phyloP scores from a whole-genome alignment of 2,329 filamentous ascomycete species.

The Thielaviopsis punctulata region DNA sequence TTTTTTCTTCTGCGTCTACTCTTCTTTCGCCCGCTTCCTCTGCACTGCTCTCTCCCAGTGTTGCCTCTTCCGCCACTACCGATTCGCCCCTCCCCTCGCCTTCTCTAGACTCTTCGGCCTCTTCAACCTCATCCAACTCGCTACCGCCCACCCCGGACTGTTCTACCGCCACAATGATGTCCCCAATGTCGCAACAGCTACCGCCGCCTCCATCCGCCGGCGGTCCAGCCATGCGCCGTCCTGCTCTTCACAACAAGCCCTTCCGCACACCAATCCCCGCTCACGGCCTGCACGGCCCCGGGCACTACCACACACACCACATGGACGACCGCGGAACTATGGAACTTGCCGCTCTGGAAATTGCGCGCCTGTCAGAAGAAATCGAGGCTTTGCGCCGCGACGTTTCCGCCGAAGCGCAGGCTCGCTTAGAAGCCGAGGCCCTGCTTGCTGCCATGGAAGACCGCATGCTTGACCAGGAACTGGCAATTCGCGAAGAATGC shows the following conservation, averaged over 20 bases:
- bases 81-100: background rate
- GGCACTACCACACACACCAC: conserved; percentile 15
- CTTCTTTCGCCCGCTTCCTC: conserved; percentile 15
- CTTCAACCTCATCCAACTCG: background rate
- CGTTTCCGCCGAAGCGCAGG: conserved; percentile 52
- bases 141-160: background rate
- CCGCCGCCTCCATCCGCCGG: background rate
- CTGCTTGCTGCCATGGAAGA: conserved; percentile 56
- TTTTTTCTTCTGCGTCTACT: conserved; percentile 21
- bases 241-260: conserved; percentile 1
- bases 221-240: background rate
- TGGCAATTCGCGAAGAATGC: conserved; percentile 76
- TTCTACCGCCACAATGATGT: background rate
- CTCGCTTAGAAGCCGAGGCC: conserved; percentile 54
- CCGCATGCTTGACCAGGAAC: conserved; percentile 50
- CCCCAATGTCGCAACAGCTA: conserved; percentile 2
- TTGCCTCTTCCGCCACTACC: no score
- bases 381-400: conserved; percentile 57
- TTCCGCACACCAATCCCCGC: conserved; percentile 1
- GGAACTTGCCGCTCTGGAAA: conserved; percentile 65
- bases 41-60: conserved; percentile 10
- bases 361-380: conserved; percentile 60
- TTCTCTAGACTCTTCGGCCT: background rate
- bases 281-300: conserved; percentile 15
- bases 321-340: conserved; percentile 51